Base-by-base conservation (phyloP, 2,329 filamentous ascomycete species). In the Phaeosphaeriaceae sp. region DNA sequence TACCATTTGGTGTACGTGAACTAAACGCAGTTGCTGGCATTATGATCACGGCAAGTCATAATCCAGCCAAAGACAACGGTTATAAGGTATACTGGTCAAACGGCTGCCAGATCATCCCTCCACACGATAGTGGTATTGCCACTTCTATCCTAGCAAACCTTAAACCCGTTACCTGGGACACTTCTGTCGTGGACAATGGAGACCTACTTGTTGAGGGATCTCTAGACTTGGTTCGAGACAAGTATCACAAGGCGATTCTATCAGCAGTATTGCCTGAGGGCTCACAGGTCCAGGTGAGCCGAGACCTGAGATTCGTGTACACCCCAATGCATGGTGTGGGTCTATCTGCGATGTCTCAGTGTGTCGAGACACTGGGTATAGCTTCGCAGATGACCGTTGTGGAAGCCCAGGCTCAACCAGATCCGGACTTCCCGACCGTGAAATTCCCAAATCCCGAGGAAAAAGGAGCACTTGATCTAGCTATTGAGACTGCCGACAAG, bases 31-130 rank as follows among this genome's bases (percentile, higher is more conserved):
- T 76, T 3, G 84, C 82, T 35, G 85, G 85, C 16, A 75, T 87
- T 23, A 87, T 87, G 84, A 79, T 87, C 30, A 87, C 85, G 12
- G 85, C 85, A 26, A 86, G 83, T 61, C 84, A 86, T 68, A 87
- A 87, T 58, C 84, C 84, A 12, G 80, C 83, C 37, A 75, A 81
- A 58, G 84, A 87, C 64, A 87, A 87, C 63, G 85, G 85, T 16
- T 87, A 87, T 72, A 87, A 87, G 71, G 85, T 87, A 7, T 87
- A 87, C 71, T 86, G 82, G 75, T 76, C 75, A 13, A 87, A 86
- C 61, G 85, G 84, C 2, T 85, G 83, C 60, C 85, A 87, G 64
- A 87, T 87, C 56, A 85, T 87, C 44, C 79, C 83, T 8, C 85
- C 85, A 3, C 80, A 83, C 53, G 85, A 87, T 56, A 73, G 63